Evolutionary conservation across 169 alveolate genomes (phyloP).

Genomic region (Perkinsus olseni): DNA sequence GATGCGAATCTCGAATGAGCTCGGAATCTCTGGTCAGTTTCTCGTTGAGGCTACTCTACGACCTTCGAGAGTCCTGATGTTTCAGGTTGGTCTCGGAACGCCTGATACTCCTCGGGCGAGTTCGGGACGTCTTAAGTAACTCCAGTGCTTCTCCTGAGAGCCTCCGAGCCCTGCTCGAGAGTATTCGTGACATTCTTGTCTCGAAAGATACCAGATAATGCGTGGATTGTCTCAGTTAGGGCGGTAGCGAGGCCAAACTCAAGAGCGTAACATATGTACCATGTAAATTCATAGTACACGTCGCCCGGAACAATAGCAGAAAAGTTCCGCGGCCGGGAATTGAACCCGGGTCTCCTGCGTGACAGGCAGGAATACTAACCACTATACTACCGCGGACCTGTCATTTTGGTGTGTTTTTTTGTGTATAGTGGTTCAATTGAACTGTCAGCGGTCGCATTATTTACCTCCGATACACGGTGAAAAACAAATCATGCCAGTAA

Average conservation of each 20-base stretch:
- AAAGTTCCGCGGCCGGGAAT: conserved; percentile 2
- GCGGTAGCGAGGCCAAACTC: background rate
- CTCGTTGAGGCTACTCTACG: background rate
- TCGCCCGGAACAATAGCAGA: background rate
- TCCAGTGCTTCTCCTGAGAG: background rate
- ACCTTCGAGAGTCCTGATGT: background rate
- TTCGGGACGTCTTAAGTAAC: background rate
- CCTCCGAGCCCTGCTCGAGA: background rate
- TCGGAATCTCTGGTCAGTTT: no score
- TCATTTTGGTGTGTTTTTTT: background rate
- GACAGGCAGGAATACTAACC: conserved; percentile 1
- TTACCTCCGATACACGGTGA: no score
- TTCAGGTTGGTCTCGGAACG: background rate
- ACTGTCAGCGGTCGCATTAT: no score
- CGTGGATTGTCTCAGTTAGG: background rate
- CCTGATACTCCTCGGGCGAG: background rate
- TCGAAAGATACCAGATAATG: background rate
- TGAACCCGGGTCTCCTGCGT: conserved; percentile 6
- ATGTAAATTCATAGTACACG: background rate
- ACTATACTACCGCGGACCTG: background rate
- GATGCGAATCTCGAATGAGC: no score
- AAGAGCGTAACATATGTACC: background rate
- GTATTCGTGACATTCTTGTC: background rate
- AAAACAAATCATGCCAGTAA: no score
- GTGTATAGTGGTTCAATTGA: background rate